Evolutionary conservation across 768 basidiomycete species (phyloP).

Genomic region (Tricholoma furcatifolium): DNA sequence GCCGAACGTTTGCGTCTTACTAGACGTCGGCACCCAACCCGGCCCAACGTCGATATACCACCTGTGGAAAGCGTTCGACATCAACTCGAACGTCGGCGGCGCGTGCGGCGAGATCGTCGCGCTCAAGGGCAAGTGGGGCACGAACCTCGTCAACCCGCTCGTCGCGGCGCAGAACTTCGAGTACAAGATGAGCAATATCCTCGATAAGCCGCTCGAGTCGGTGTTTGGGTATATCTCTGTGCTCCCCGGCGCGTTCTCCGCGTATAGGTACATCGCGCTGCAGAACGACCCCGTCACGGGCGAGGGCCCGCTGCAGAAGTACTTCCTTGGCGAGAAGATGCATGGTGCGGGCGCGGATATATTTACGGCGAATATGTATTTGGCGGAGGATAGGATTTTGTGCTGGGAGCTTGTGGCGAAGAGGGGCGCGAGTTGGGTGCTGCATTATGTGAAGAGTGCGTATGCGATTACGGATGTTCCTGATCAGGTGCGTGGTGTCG

Average conservation of each 20-base stretch:
- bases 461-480: slow-evolving; percentile 93
- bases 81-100: slow-evolving; percentile 87
- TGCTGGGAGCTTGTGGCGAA: slow-evolving; percentile 99
- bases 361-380: slow-evolving; percentile 96
- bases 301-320: slow-evolving; percentile 89
- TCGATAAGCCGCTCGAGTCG: slow-evolving; percentile 88
- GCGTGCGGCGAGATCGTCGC: slow-evolving; percentile 97
- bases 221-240: slow-evolving; percentile 96
- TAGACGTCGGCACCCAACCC: slow-evolving; percentile 83
- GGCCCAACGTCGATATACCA: slow-evolving; percentile 90
- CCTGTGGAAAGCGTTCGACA: slow-evolving; percentile 93
- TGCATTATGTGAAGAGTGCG: slow-evolving; percentile 96
- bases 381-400: slow-evolving; percentile 92
- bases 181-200: slow-evolving; percentile 92
- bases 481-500: slow-evolving; percentile 65
- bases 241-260: slow-evolving; percentile 89
- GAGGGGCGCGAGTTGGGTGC: slow-evolving; percentile 81
- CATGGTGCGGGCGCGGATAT: slow-evolving; percentile 86
- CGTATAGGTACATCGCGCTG: slow-evolving; percentile 87
- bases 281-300: slow-evolving; percentile 76
- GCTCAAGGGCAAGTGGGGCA: slow-evolving; percentile 81
- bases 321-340: slow-evolving; percentile 97
- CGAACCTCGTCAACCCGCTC: slow-evolving; percentile 79
- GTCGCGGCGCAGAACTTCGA: slow-evolving; percentile 94
- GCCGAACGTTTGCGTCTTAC: slow-evolving; percentile 88